These are phyloP conservation scores for Crotalaria pallida DNA, from an alignment of 306 rosid species.

Conservation along the genomic window DNA sequence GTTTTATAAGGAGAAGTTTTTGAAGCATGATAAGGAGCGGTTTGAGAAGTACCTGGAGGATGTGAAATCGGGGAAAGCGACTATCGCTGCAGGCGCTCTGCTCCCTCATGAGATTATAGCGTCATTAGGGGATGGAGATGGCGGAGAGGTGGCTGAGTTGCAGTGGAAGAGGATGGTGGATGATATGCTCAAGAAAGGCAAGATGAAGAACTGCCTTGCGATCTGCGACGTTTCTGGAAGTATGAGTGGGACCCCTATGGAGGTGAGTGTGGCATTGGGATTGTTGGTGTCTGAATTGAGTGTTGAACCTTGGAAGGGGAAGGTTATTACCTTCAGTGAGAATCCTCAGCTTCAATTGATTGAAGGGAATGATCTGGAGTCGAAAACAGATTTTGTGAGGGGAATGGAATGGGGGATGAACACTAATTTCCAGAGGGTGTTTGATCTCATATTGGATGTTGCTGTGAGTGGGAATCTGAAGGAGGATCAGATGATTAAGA, in stretches of 20 bases:
- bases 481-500: conserved; percentile 59
- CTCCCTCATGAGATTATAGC: conserved; percentile 53
- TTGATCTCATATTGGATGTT: conserved; percentile 45
- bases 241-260: conserved; percentile 47
- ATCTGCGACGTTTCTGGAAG: conserved; percentile 62
- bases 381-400: neutral
- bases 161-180: conserved; percentile 78
- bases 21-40: conserved; percentile 50
- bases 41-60: conserved; percentile 43
- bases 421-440: conserved; percentile 63
- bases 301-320: conserved; percentile 69
- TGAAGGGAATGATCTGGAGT: conserved; percentile 21
- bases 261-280: conserved; percentile 60
- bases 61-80: conserved; percentile 35
- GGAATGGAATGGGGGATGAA: conserved; percentile 37
- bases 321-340: conserved; percentile 47
- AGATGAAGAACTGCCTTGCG: conserved; percentile 44
- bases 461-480: conserved; percentile 52
- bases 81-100: conserved; percentile 58
- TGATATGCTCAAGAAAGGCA: conserved; percentile 43
- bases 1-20: conserved; percentile 38
- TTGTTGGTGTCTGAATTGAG: conserved; percentile 53
- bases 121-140: conserved; percentile 25
- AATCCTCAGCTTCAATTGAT: conserved; percentile 50
- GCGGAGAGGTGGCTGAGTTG: conserved; percentile 49